Conservation (phyloP, 306 rosid species). For the Malus orientalis region DNA sequence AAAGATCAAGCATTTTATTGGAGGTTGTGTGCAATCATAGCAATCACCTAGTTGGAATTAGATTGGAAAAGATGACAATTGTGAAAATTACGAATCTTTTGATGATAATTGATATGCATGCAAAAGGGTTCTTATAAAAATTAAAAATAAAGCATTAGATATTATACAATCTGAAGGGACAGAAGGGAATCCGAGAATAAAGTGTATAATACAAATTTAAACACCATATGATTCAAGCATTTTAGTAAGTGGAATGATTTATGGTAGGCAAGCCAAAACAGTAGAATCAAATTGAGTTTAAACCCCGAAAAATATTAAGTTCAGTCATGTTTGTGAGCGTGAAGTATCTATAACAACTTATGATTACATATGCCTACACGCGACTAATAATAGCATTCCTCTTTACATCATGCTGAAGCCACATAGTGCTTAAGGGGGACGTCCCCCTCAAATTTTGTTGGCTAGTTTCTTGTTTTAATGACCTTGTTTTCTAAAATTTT, state of each 20-base stretch:
- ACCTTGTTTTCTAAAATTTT: too few relatives aligned
- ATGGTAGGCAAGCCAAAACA: not conserved
- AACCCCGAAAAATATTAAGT: not conserved
- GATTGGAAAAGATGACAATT: not conserved
- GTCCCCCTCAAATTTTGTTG: not conserved
- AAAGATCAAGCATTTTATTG: not conserved
- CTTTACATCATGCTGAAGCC: too few relatives aligned
- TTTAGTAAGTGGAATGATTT: not conserved
- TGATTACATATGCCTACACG: rapidly evolving
- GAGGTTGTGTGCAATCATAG: not conserved
- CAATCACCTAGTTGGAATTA: not conserved
- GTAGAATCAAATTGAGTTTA: not conserved
- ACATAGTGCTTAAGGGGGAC: not conserved
- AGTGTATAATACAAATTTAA: not conserved
- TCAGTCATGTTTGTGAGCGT: rapidly evolving
- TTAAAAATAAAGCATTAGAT: not conserved
- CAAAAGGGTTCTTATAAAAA: not conserved
- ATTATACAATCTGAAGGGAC: not conserved
- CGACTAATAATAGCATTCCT: not conserved
- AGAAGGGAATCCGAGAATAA: not conserved
- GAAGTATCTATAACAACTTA: rapidly evolving
- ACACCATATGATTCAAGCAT: constrained; percentile 2
- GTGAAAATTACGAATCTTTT: not conserved
- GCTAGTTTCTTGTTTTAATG: too few relatives aligned
- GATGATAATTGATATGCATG: not conserved